Base-by-base conservation (phyloP, 805 yeast species). In the Cyberlindnera euphorbiae region DNA sequence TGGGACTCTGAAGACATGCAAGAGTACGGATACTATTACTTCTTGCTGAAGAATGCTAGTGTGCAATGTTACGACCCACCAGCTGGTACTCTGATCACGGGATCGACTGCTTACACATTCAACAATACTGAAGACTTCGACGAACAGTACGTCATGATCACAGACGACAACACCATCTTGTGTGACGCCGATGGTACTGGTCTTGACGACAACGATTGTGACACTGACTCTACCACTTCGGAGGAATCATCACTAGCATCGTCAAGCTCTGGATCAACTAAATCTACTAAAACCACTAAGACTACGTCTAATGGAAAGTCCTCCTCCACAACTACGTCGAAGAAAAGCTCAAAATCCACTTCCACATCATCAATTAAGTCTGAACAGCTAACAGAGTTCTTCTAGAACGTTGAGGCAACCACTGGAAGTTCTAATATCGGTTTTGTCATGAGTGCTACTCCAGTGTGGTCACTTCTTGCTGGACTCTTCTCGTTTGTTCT, bases 21-120 rank as follows among this genome's bases (percentile, higher is more conserved):
- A 42, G 66, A 82, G 39, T 74, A 79, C 34, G 96, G 97, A n/a
- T 89, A 88, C 66, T 81, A 75, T 64, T 86, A 77, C 56, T 79
- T 83, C 18, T 68, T 73, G 40, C 51, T 89, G 31, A 67, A 78
- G 50, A 69, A 72, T 30, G 67, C 86, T 25, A 66, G 70, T 12
- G 71, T 88, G 32, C 69, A 75, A 34, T 77, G 94, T 53, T 82
- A 84, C 60, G 86, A 73, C 52, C 74, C 87, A 25, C 96, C 96
- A 19, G 49, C 65, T 10, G 73, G 64, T 24, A 69, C 79, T 19
- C 48, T 51, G 28, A 45, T 55, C 16, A 59, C 60, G 23, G 81
- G 80, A 32, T 56, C 71, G 33, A 58, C 53, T 30, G 64, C 82
- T 0, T 80, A 81, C 53, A 59, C 65, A 15, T 84, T 67, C 65